Evolutionary conservation across 352 stramenopile species (phyloP).

Genomic region (Phytophthora melonis): DNA sequence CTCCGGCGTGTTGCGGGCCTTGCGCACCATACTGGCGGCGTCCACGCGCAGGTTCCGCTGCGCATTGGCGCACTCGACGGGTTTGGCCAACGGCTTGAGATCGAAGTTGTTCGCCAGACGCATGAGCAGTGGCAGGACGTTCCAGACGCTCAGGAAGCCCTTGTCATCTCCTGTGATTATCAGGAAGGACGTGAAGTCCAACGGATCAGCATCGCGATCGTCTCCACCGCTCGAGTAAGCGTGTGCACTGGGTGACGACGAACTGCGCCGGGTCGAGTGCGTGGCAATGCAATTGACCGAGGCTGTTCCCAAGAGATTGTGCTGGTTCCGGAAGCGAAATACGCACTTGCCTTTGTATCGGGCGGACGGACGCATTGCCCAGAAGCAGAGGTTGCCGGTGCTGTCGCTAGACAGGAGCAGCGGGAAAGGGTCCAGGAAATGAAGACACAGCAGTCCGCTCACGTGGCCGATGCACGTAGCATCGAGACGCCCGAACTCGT

Average conservation of each 20-base stretch:
- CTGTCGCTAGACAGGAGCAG: constrained; percentile 77
- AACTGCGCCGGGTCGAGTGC: constrained; percentile 33
- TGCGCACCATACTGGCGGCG: constrained; percentile 72
- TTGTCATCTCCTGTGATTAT: constrained; percentile 85
- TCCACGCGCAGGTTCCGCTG: constrained; percentile 81
- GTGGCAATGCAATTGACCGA: constrained; percentile 60
- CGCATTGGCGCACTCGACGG: constrained; percentile 76
- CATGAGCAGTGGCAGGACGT: constrained; percentile 67
- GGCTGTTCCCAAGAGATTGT: constrained; percentile 45
- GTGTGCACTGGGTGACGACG: constrained; percentile 1
- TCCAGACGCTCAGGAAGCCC: constrained; percentile 77
- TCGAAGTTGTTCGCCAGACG: constrained; percentile 66
- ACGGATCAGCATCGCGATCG: constrained; percentile 24
- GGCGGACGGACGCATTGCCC: constrained; percentile 69
- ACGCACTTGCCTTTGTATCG: constrained; percentile 78
- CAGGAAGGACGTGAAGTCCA: constrained; percentile 55
- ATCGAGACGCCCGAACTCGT: constrained; percentile 87
- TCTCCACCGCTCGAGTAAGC: constrained; percentile 20
- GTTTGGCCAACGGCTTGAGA: constrained; percentile 54
- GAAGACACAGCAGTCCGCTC: constrained; percentile 67
- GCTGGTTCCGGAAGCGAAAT: constrained; percentile 77
- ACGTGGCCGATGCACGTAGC: constrained; percentile 80
- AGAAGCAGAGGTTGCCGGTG: constrained; percentile 79
- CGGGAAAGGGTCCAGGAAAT: constrained; percentile 81
- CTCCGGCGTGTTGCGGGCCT: constrained; percentile 70